Conservation (phyloP, 257 asterid species). For the Plantago ovata region DNA sequence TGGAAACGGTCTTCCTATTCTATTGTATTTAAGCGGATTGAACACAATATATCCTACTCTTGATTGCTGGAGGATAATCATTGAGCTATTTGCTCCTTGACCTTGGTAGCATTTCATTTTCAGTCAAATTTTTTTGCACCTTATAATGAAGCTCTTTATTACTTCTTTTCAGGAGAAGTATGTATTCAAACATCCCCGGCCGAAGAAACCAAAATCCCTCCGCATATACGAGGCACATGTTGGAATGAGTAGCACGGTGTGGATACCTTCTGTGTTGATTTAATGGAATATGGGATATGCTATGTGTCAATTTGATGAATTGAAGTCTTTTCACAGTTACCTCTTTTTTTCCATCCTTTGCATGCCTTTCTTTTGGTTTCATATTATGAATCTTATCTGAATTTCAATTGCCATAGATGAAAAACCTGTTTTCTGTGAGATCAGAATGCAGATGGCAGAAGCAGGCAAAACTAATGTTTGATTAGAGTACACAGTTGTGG, state of each 20-base stretch:
- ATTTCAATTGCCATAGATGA: not conserved
- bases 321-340: constrained; percentile 4
- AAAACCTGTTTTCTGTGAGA: not conserved
- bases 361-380: constrained; percentile 5
- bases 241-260: constrained; percentile 99
- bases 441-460: constrained; percentile 5
- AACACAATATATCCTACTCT: too few species aligned
- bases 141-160: constrained; percentile 16
- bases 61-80: too few species aligned
- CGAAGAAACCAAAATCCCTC: constrained; percentile 83
- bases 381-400: constrained; percentile 10
- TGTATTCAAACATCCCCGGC: constrained; percentile 79
- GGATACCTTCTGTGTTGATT: constrained; percentile 30
- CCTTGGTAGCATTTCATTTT: too few species aligned
- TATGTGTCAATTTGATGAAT: constrained; percentile 13
- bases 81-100: too few species aligned
- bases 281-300: too few species aligned
- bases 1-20: too few species aligned
- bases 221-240: constrained; percentile 89
- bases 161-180: constrained; percentile 67
- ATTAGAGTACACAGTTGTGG: not conserved
- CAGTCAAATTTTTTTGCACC: not conserved
- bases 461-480: not conserved
- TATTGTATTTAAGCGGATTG: not conserved
- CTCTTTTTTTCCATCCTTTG: constrained; percentile 1